Base-by-base conservation (phyloP, 1,284 basidiomycete species). In the Naganishia albida region DNA sequence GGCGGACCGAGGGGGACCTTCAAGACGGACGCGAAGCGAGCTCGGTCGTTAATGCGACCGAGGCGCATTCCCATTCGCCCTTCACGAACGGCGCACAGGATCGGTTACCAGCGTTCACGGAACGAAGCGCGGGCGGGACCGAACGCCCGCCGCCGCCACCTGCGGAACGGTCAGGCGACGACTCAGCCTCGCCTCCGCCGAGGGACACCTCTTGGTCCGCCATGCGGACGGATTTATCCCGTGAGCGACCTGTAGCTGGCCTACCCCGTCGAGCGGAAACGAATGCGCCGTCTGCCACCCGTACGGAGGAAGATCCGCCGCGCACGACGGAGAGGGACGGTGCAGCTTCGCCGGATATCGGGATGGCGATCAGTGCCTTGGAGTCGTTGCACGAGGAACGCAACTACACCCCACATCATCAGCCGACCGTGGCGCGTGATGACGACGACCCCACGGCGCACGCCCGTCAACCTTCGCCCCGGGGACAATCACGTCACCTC, bases 341-440 rank as follows among this genome's bases (percentile, higher is more conserved):
- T 43, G 13, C 42, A 20, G 25, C 56, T 2, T 38, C 56, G 18
- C 43, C 43, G 3, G 46, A 59, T 30, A 48, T 59, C 18, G 56
- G 46, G 23, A 15, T 20, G 6, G 56, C 56, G 15, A 48, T 59
- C 20, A 30, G 43, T 20, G 56, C 56, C 6, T 28, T 59, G 26
- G 56, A 59, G 28, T 59, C 56, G 1, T 48, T 59, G 43, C 28
- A 42, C 20, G 44, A 48, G n/a, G 56, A 42, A 38, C 43, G 56
- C 2, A 28, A 48, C 49, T 51, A 51, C 23, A 16, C 38, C 20
- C 28, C 55, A n/a, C n/a, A n/a, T n/a, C 55, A 18, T 4, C 42
- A 10, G 38, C 54, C 44, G 44, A 20, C 23, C n/a, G 10, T 46
- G 44, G 18, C n/a, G 3, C 44, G 34, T 34, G 34, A 34, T 34